Percentiles rank a stretch among this genome's conserved stretches.
These are phyloP conservation scores for Backusella tuberculispora DNA, from an alignment of 192 early-diverging fungal species.

Conservation along the genomic window DNA sequence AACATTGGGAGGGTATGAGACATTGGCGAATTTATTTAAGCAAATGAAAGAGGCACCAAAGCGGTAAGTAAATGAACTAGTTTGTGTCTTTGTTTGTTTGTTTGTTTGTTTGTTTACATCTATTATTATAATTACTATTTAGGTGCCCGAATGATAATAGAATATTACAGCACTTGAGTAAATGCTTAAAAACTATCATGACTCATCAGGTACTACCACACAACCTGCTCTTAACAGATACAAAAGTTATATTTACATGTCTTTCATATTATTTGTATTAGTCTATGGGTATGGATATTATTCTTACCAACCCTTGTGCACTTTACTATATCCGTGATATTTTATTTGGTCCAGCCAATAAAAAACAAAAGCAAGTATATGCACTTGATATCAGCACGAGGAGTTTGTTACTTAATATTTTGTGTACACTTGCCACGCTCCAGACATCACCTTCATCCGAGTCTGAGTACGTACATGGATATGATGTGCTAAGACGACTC, in stretches of 20 bases:
- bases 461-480: conserved; percentile 33
- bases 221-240: not conserved
- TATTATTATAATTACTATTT: not conserved
- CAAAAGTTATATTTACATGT: not conserved
- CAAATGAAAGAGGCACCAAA: conserved; percentile 43
- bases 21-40: conserved; percentile 32
- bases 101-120: not conserved
- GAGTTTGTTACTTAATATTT: conserved; percentile 35
- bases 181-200: conserved; percentile 45
- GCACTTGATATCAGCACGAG: conserved; percentile 39
- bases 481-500: conserved; percentile 37
- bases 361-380: conserved; percentile 37
- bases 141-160: conserved; percentile 37
- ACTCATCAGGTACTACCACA: conserved; percentile 39
- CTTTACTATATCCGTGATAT: conserved; percentile 41
- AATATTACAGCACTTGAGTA: conserved; percentile 39
- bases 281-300: conserved; percentile 28
- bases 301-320: conserved; percentile 36
- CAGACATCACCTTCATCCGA: conserved; percentile 22
- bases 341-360: conserved; percentile 39
- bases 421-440: conserved; percentile 41
- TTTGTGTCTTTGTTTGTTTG: not conserved
- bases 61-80: conserved; percentile 20
- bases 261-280: conserved; percentile 17
- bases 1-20: conserved; percentile 33